phyloP scores from a whole-genome alignment of 306 rosid species.

The Gleditsia sinensis region DNA sequence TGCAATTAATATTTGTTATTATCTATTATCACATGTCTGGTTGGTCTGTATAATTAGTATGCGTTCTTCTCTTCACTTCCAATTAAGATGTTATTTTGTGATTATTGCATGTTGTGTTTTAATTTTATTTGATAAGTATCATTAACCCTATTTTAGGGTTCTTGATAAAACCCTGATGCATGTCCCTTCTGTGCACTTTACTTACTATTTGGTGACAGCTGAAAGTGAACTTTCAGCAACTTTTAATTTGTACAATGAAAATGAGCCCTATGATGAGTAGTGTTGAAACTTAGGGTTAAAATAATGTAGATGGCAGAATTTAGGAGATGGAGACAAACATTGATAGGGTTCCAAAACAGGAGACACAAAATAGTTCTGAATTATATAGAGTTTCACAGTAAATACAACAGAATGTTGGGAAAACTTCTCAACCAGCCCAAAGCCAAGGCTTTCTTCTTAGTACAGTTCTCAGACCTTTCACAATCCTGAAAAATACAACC shows the following conservation, averaged over 20 bases:
- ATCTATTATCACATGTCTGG: background rate
- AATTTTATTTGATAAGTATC: background rate
- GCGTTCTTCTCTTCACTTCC: background rate
- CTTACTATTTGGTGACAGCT: no score
- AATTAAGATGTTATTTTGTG: background rate
- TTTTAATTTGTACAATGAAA: background rate
- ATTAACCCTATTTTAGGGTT: background rate
- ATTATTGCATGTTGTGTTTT: background rate
- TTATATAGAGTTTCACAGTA: no score
- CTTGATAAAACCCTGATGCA: background rate
- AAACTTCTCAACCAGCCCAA: no score
- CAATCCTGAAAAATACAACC: no score
- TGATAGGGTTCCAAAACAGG: no score
- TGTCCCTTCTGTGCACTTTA: background rate
- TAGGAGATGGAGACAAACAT: no score
- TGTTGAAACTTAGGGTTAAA: no score
- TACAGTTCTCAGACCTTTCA: no score
- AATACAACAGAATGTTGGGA: no score
- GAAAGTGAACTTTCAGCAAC: background rate
- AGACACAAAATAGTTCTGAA: no score
- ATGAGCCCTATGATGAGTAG: background rate
- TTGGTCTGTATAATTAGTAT: background rate
- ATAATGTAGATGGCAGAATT: no score
- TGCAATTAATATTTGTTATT: background rate
- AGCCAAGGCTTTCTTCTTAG: no score